Evolutionary conservation across 2,329 filamentous ascomycete genomes (phyloP).

Genomic region (Neurospora sp.): DNA sequence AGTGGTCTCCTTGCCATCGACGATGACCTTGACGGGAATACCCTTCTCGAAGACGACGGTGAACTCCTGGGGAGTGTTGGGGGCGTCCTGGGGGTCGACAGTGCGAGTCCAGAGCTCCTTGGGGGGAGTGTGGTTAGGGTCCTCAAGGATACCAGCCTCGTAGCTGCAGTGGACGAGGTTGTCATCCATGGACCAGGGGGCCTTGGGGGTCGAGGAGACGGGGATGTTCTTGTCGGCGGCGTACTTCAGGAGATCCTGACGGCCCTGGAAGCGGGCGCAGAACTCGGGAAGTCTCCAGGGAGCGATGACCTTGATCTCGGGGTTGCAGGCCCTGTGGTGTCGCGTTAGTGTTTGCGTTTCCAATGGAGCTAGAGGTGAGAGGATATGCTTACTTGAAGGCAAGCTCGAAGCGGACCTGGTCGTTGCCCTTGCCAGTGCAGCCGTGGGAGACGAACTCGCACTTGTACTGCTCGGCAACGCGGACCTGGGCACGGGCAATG

Average conservation of each 20-base stretch:
- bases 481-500: slow-evolving; percentile 58
- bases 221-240: slow-evolving; percentile 58
- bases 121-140: slow-evolving; percentile 53
- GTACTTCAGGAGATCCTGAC: slow-evolving; percentile 63
- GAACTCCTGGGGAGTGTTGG: slow-evolving; percentile 61
- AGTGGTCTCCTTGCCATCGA: slow-evolving; percentile 65
- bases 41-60: slow-evolving; percentile 62
- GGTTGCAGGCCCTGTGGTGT: slow-evolving; percentile 29
- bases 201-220: slow-evolving; percentile 58
- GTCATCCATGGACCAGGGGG: slow-evolving; percentile 51
- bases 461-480: slow-evolving; percentile 51
- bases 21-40: slow-evolving; percentile 60
- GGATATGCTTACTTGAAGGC: slow-evolving; percentile 20
- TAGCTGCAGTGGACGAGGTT: slow-evolving; percentile 71
- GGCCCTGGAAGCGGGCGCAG: slow-evolving; percentile 60
- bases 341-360: background rate
- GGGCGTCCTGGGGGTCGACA: slow-evolving; percentile 57
- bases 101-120: slow-evolving; percentile 75
- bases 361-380: slow-evolving; percentile 12
- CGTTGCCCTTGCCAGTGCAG: slow-evolving; percentile 56
- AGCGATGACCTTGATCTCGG: slow-evolving; percentile 61
- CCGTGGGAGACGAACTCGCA: slow-evolving; percentile 42
- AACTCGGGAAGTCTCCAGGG: slow-evolving; percentile 64
- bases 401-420: slow-evolving; percentile 55
- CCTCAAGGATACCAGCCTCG: slow-evolving; percentile 68